Evolutionary conservation across 805 yeast genomes (phyloP), one percentile per base, ranked within the genome.

Genomic region (Nakazawaea populi): DNA sequence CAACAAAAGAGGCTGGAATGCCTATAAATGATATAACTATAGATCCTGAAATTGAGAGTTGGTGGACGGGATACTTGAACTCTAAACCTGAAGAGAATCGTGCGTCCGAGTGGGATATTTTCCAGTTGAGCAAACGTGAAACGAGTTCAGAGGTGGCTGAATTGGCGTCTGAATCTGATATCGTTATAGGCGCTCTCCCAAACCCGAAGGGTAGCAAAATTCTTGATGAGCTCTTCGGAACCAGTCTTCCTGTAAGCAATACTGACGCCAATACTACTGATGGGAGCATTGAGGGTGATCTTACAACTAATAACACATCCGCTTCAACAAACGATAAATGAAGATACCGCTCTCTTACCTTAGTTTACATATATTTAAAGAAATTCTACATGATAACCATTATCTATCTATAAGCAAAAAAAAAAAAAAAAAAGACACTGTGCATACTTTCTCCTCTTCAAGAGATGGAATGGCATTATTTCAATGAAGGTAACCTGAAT

Each of bases 401-500:
- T 18, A 18, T 18, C 24, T 18, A 18, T 18, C 24, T 18, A 18
- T 18, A 18, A 18, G 24, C 24, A 18, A 18, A 18, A 18, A 18
- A 18, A 18, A 18, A 18, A 18, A 18, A 18, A 18, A 18, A 18
- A 18, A 18, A 18, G 24, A 18, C 24, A 18, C 3, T 18, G 24
- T 18, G 3, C 24, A 18, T 3, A 18, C 24, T 18, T 18, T 18
- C 24, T 18, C 24, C 11, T 32, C 11, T 9, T 32, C 35, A 32
- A 32, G 35, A 9, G 18, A 41, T 47, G 51, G 14, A 34, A 42
- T 49, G 52, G 52, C 14, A 14, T 3, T 42, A 42, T 31, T 42
- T 46, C 43, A 42, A 27, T 27, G 39, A 45, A 36, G 52, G 52
- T 6, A 46, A 46, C 28, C 47, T 42, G 46, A 50, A 50, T 30